These are phyloP conservation scores for Fusarium sp. DNA, from an alignment of 2,329 filamentous ascomycete species.

Conservation along the genomic window DNA sequence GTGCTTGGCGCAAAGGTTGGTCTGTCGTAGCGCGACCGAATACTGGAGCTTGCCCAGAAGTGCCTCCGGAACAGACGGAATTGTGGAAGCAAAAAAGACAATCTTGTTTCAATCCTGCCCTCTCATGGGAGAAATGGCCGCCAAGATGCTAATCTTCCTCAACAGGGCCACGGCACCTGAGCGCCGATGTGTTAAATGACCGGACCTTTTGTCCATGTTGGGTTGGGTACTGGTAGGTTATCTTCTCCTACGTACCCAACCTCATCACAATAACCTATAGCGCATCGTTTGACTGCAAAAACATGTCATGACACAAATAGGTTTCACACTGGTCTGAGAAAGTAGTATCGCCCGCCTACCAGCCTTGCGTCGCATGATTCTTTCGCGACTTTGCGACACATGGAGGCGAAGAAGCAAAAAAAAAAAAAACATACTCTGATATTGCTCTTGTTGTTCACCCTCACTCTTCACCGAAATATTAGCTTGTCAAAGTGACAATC, in stretches of 20 bases:
- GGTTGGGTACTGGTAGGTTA: conserved; percentile 9
- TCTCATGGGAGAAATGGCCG: conserved; percentile 15
- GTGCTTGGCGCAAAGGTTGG: conserved; percentile 30
- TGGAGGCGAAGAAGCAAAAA: no score
- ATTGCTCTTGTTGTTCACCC: neutral
- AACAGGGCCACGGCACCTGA: conserved; percentile 21
- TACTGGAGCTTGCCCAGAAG: conserved; percentile 17
- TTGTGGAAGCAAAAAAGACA: conserved; percentile 20
- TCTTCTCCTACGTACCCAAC: conserved; percentile 7
- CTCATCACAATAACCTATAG: neutral
- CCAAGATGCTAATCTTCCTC: conserved; percentile 35
- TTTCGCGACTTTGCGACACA: neutral
- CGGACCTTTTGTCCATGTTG: conserved; percentile 38
- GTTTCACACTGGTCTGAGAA: conserved; percentile 10
- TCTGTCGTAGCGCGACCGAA: conserved; percentile 15
- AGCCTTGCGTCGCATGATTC: neutral
- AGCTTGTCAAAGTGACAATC: conserved; percentile 17
- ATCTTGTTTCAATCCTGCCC: conserved; percentile 13
- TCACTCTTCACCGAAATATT: conserved; percentile 16
- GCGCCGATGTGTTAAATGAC: conserved; percentile 31
- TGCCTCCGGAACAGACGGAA: conserved; percentile 36
- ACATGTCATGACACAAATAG: conserved; percentile 17
- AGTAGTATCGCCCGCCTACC: neutral
- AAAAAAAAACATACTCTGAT: neutral
- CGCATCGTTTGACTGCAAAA: conserved; percentile 5